Evolutionary conservation across 148 eudicot species (phyloP).

Genomic region (Agrostemma githago): DNA sequence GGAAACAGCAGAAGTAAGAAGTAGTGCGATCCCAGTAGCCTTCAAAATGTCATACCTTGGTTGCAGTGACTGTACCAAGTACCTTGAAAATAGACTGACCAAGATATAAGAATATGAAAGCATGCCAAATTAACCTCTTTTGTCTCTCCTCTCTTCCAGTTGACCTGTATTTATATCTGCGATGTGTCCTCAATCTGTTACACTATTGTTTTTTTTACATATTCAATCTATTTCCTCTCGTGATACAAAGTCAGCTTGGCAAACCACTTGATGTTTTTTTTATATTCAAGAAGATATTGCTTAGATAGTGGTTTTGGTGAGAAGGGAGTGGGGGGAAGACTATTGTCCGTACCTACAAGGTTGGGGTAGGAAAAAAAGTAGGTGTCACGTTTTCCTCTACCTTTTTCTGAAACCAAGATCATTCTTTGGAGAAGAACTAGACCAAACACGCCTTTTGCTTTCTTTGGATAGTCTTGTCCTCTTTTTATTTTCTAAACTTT

Average conservation of each 20-base stretch:
- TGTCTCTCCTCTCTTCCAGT: neutral
- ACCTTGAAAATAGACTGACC: neutral
- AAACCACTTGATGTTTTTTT: neutral
- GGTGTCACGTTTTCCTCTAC: neutral
- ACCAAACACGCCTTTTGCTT: neutral
- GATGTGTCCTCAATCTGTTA: neutral
- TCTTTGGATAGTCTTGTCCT: neutral
- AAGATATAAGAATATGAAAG: neutral
- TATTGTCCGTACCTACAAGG: neutral
- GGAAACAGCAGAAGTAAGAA: constrained; percentile 31
- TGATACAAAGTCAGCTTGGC: neutral
- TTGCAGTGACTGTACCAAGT: neutral
- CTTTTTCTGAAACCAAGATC: neutral
- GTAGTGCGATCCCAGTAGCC: neutral
- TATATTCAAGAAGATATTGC: neutral
- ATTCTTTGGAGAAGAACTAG: neutral
- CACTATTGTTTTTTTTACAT: neutral
- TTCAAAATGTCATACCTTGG: neutral
- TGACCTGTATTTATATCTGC: no score
- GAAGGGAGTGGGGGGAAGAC: neutral
- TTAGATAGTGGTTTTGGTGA: neutral
- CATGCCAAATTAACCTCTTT: neutral
- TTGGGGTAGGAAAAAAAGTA: neutral
- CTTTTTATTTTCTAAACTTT: neutral
- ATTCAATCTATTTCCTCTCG: neutral